Evolutionary conservation across 495 filamentous ascomycete genomes (phyloP), one percentile per base, ranked within the genome.

Genomic region (Letharia columbiana): DNA sequence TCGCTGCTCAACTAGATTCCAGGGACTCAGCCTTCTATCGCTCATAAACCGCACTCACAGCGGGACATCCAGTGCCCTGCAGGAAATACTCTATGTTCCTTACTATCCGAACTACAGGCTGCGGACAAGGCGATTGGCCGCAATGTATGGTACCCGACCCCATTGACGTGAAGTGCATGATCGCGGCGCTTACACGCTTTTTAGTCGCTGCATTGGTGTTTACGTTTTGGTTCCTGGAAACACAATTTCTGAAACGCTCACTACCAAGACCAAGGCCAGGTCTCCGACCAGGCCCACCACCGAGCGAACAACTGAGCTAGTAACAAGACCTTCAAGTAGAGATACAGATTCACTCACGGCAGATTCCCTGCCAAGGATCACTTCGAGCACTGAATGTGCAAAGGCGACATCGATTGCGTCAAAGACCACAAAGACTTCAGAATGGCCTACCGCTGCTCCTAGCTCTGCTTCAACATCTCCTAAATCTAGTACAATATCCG

Each of bases 181-280:
- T 17, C 15, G 1, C 17, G 1, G 54, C 15, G 33, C 54, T 57
- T 35, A 57, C 54, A 37, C 2, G 33, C 1, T 8, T 37, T 2
- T 8, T 20, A 57, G 54, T 57, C 54, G 54, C 33, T 57, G 54
- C 54, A 57, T 57, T 20, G 54, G 33, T 8, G 54, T 57, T 39
- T 57, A 57, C 7, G 31, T 57, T 11, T 2, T 37, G 3, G 31
- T 57, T 57, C 31, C 54, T 2, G 54, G 54, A 8, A 57, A 10
- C 15, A 20, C 33, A 37, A n/a, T 12, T 1, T 57, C 54, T 7
- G 54, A 37, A 20, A 15, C 37, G 54, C 17, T 12, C 33, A 8
- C 31, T 0, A 37, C 54, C 54, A 4, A 57, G 8, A 20, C 15
- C 17, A 20, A 33, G 7, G 11, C 13, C 7, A 57, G 15, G 6